Base-by-base conservation (phyloP, 2,329 filamentous ascomycete species). In the Fusarium ambrosium region DNA sequence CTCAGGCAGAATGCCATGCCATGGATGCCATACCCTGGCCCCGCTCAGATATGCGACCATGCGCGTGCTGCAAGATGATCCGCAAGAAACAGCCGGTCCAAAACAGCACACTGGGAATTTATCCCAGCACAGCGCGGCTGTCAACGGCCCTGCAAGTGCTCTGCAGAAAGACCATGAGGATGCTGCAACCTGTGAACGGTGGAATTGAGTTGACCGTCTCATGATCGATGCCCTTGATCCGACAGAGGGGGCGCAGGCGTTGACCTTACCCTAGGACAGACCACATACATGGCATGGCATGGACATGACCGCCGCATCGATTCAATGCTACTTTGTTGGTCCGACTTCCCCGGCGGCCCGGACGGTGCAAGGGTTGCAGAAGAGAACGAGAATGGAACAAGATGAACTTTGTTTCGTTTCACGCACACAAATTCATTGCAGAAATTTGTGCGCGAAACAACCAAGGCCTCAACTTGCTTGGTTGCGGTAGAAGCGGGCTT, bases 211-310 rank as follows among this genome's bases (percentile, higher is more conserved):
- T 45, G 29, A 32, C 45, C 48, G 61, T 59, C 62, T 34, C 59
- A 65, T 58, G 68, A 51, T 51, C 16, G 16, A 53, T 53, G 62
- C 51, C 55, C 56, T 77, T 74, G 61, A 62, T 56, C 58, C 45
- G 34, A 66, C 58, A 45, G 29, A 66, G n/a, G 51, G 60, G 68
- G 51, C 37, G 41, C 55, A 43, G 32, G 45, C 13, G 36, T 61
- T 36, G 55, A 43, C 56, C 51, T 63, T 78, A 78, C 76, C 76
- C 75, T 75, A 29, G 48, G 45, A 29, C 45, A 16, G 16, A 51
- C 24, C 9, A 24, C 45, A 51, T 51, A 27, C 41, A 45, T 45
- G 41, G 41, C 41, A 45, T 45, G 41, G 34, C 34, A 36, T 36
- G 37, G 45, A 74, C 72, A 69, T 56, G 5, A 60, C 62, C 22